Percentiles rank a stretch among this genome's conserved stretches.
Evolutionary conservation across 768 basidiomycete genomes (phyloP).

Genomic region (Mrakia hoshinonis): DNA sequence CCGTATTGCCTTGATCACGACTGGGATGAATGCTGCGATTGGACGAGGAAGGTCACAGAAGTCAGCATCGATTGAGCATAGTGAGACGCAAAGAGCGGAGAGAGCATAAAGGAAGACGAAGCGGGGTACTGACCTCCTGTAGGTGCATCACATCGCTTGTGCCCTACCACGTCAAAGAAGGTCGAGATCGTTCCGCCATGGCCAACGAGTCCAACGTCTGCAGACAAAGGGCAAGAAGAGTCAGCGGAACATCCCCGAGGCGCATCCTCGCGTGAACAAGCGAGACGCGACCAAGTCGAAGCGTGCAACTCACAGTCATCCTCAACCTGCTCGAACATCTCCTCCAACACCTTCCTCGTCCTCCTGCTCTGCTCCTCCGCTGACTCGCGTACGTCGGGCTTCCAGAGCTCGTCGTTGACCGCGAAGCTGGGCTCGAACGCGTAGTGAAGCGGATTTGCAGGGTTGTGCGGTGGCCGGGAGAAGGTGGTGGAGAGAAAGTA

Average conservation of each 20-base stretch:
- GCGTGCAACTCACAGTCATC: background rate
- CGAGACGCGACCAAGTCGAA: background rate
- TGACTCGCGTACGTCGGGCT: background rate
- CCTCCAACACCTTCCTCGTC: background rate
- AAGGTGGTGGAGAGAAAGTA: constrained; percentile 8
- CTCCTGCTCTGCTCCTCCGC: background rate
- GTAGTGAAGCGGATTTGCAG: constrained; percentile 1
- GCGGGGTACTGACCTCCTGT: background rate
- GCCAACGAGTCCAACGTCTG: background rate
- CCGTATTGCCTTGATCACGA: too few species aligned
- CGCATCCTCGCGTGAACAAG: background rate
- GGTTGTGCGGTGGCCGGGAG: background rate
- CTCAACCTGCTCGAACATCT: background rate
- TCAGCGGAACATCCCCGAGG: background rate
- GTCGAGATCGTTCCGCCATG: background rate
- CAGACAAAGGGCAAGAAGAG: background rate
- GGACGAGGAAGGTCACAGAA: too few species aligned
- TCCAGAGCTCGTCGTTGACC: constrained; percentile 4
- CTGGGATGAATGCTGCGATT: too few species aligned
- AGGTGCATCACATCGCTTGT: background rate
- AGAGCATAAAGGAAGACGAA: background rate
- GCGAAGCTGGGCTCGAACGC: background rate
- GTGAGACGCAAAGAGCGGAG: too few species aligned
- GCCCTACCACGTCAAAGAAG: background rate
- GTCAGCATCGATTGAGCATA: too few species aligned